phyloP scores from a whole-genome alignment of 2,329 filamentous ascomycete genomes.

The Nemania abortiva region DNA sequence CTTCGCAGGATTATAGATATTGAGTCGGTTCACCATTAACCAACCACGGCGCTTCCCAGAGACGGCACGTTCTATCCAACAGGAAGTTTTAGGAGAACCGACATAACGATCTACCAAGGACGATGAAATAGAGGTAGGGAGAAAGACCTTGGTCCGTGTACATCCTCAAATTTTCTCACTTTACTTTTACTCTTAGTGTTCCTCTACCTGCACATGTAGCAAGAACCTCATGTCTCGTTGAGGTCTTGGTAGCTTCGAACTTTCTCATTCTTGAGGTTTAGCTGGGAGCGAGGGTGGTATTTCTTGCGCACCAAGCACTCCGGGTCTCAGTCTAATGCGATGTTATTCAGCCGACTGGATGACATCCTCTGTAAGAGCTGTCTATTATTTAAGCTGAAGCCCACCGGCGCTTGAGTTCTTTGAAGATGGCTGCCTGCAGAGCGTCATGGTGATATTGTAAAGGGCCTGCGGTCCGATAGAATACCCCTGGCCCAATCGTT shows the following conservation, averaged over 20 bases:
- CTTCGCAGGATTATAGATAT: slow-evolving; percentile 39
- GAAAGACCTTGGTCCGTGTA: slow-evolving; percentile 24
- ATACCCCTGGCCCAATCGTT: slow-evolving; percentile 43
- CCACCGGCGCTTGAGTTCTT: slow-evolving; percentile 35
- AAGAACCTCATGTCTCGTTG: slow-evolving; percentile 20
- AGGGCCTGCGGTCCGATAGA: slow-evolving; percentile 55
- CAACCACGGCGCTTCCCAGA: slow-evolving; percentile 31
- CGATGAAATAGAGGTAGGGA: slow-evolving; percentile 8
- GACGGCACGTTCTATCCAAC: slow-evolving; percentile 30
- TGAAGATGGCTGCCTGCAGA: slow-evolving; percentile 40
- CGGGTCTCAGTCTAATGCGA: slow-evolving; percentile 30
- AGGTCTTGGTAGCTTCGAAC: slow-evolving; percentile 21
- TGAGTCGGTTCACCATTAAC: slow-evolving; percentile 41
- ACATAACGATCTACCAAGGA: slow-evolving; percentile 34
- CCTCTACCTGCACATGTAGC: slow-evolving; percentile 23
- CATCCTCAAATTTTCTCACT: slow-evolving; percentile 20
- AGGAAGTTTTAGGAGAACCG: slow-evolving; percentile 34
- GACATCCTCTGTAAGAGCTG: slow-evolving; percentile 35
- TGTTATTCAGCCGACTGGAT: slow-evolving; percentile 46
- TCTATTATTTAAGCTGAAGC: slow-evolving; percentile 36
- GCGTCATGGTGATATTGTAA: slow-evolving; percentile 47
- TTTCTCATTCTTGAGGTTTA: slow-evolving; percentile 8
- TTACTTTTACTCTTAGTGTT: slow-evolving; percentile 34
- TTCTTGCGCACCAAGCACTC: slow-evolving; percentile 19
- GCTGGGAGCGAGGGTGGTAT: slow-evolving; percentile 13